Evolutionary conservation across 345 rosid genomes (phyloP).

Genomic region (Eucalyptus erythrocorys): DNA sequence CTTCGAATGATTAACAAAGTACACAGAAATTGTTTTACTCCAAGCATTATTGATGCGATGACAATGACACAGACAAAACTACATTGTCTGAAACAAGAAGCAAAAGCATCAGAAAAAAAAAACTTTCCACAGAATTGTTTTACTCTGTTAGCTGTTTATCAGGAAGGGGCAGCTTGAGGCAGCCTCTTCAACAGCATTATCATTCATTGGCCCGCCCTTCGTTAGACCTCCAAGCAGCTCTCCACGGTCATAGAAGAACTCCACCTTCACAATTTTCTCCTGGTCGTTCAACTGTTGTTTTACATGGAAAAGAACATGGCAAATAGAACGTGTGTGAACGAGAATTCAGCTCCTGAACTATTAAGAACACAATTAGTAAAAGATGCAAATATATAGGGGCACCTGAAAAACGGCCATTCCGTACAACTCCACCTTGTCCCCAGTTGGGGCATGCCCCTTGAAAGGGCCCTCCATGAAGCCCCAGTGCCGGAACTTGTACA

Average conservation of each 20-base stretch:
- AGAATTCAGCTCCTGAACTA: not conserved
- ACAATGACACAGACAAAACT: not conserved
- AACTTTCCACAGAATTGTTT: not conserved
- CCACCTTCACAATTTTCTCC: slow-evolving; percentile 40
- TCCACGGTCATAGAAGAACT: slow-evolving; percentile 38
- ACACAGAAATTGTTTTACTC: not conserved
- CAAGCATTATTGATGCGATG: not conserved
- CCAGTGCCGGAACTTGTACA: slow-evolving; percentile 63
- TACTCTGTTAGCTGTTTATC: not conserved
- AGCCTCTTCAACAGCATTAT: not conserved
- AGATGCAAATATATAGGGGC: not conserved
- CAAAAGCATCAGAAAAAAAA: not conserved
- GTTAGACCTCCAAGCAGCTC: slow-evolving; percentile 51
- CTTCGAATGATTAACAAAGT: not conserved
- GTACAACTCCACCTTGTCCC: slow-evolving; percentile 22
- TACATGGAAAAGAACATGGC: not conserved
- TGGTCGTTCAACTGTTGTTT: slow-evolving; percentile 27
- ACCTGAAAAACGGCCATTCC: slow-evolving; percentile 27
- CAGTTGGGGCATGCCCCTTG: slow-evolving; percentile 42
- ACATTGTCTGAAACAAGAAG: not conserved
- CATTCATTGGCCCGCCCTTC: slow-evolving; percentile 10
- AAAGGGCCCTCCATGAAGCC: slow-evolving; percentile 59
- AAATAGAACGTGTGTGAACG: not conserved
- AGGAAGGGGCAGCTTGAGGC: slow-evolving; percentile 38
- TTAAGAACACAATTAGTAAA: not conserved